Conservation (phyloP, 1,284 basidiomycete genomes). For the Baeospora myosura region DNA sequence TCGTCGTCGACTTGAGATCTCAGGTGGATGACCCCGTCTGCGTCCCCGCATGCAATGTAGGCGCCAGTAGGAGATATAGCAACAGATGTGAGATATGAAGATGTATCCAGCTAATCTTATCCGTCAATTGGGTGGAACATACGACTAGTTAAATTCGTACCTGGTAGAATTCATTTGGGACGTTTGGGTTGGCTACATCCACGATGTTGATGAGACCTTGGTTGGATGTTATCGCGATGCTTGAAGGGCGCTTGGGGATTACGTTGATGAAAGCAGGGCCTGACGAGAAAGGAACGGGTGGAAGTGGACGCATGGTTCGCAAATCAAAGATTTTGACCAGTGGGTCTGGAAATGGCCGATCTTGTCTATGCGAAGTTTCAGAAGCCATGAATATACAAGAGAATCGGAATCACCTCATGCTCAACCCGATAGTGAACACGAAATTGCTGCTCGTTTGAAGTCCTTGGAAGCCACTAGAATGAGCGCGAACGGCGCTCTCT, state of each 20-base stretch:
- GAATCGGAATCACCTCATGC: slow-evolving; percentile 54
- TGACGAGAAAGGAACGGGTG: slow-evolving; percentile 82
- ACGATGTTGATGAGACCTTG: slow-evolving; percentile 88
- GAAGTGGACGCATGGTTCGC: slow-evolving; percentile 72
- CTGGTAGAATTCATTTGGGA: slow-evolving; percentile 71
- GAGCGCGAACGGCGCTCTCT: slow-evolving; percentile 62
- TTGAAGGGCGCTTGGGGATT: slow-evolving; percentile 75
- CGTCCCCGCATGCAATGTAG: slow-evolving; percentile 90
- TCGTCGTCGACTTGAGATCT: slow-evolving; percentile 73
- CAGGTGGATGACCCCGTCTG: slow-evolving; percentile 80
- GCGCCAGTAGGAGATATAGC: slow-evolving; percentile 83
- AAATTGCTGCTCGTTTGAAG: slow-evolving; percentile 73
- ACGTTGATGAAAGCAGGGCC: slow-evolving; percentile 85
- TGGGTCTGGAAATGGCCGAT: slow-evolving; percentile 84
- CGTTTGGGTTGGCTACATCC: slow-evolving; percentile 69
- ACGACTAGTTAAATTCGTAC: slow-evolving; percentile 28
- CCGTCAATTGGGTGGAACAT: slow-evolving; percentile 9
- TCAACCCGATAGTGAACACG: slow-evolving; percentile 81
- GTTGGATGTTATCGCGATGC: slow-evolving; percentile 74
- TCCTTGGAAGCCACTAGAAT: slow-evolving; percentile 78
- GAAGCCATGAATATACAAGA: neutral
- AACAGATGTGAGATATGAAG: slow-evolving; percentile 75
- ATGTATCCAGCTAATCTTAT: slow-evolving; percentile 48
- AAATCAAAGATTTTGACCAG: slow-evolving; percentile 91
- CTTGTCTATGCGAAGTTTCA: slow-evolving; percentile 49